Percentiles rank a stretch among this genome's conserved stretches.
Evolutionary conservation across 1,139 yeast species (phyloP).

Genomic region (Nadsonia commutata): DNA sequence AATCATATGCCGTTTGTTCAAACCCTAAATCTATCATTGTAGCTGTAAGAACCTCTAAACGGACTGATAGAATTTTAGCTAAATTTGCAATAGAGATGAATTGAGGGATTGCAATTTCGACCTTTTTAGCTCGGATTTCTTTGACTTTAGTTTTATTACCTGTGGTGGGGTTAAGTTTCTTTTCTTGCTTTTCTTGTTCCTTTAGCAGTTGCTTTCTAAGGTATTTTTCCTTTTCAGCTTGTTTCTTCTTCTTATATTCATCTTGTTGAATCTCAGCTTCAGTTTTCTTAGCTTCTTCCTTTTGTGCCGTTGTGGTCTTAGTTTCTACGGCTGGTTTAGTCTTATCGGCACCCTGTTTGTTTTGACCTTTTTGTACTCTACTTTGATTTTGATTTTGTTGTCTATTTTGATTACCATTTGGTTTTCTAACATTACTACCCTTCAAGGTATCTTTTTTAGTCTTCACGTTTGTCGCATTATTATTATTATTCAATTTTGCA

Average conservation of each 20-base stretch:
- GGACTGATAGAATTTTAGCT: constrained; percentile 53
- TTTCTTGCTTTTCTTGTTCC: neutral
- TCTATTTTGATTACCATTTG: neutral
- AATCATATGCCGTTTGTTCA: constrained; percentile 43
- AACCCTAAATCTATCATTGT: constrained; percentile 61
- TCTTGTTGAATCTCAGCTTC: neutral
- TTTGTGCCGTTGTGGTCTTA: neutral
- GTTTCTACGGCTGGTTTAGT: neutral
- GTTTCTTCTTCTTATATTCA: neutral
- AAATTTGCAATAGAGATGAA: constrained; percentile 63
- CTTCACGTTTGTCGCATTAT: no score
- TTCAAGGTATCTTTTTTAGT: no score
- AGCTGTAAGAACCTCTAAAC: constrained; percentile 42
- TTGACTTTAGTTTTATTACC: constrained; percentile 8
- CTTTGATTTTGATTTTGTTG: no score
- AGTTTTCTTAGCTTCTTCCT: neutral
- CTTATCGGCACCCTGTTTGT: neutral
- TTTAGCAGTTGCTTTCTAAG: neutral
- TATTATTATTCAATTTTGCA: neutral
- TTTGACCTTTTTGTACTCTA: neutral
- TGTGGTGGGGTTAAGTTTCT: neutral
- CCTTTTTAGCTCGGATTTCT: constrained; percentile 10
- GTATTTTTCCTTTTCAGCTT: neutral
- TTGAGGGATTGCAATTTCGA: constrained; percentile 44
- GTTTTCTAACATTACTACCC: no score